These are phyloP conservation scores for Conticribra guillardii DNA, from an alignment of 108 stramenopile genomes.

Conservation along the genomic window DNA sequence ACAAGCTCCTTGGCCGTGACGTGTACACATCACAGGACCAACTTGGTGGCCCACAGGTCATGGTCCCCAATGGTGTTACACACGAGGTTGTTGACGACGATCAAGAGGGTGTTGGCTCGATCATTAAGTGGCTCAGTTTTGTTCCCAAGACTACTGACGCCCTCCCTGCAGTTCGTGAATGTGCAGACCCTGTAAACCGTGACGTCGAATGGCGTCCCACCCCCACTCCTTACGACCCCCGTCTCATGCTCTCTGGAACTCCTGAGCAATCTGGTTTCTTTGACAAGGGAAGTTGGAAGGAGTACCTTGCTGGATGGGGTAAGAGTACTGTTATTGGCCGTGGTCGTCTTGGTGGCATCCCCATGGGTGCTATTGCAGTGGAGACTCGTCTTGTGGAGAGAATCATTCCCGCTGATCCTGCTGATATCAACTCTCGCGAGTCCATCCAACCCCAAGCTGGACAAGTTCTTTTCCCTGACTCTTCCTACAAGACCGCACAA, in stretches of 20 bases:
- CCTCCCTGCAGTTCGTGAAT: conserved; percentile 66
- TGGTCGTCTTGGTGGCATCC: conserved; percentile 97
- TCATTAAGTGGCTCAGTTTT: conserved; percentile 95
- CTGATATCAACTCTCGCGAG: conserved; percentile 96
- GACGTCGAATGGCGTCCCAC: conserved; percentile 87
- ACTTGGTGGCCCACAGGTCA: conserved; percentile 98
- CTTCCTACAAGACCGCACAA: conserved; percentile 97
- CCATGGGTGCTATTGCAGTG: conserved; percentile 97
- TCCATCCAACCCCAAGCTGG: conserved; percentile 93
- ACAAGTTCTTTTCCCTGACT: conserved; percentile 98
- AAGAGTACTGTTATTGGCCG: conserved; percentile 97
- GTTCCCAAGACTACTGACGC: conserved; percentile 91
- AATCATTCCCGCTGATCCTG: conserved; percentile 96
- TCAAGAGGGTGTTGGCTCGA: conserved; percentile 88
- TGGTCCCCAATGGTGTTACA: conserved; percentile 96
- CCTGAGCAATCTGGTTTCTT: conserved; percentile 90
- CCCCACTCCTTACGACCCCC: conserved; percentile 96
- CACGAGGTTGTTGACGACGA: conserved; percentile 94
- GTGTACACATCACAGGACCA: conserved; percentile 98
- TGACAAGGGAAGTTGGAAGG: conserved; percentile 93
- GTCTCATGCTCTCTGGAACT: conserved; percentile 88
- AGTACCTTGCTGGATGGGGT: conserved; percentile 97
- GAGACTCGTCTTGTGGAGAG: conserved; percentile 96
- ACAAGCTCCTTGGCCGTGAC: conserved; percentile 97
- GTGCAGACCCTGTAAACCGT: conserved; percentile 91